Evolutionary conservation across 495 filamentous ascomycete species (phyloP), one percentile per base, ranked within the genome.

Genomic region (Lophiotrema nucula): DNA sequence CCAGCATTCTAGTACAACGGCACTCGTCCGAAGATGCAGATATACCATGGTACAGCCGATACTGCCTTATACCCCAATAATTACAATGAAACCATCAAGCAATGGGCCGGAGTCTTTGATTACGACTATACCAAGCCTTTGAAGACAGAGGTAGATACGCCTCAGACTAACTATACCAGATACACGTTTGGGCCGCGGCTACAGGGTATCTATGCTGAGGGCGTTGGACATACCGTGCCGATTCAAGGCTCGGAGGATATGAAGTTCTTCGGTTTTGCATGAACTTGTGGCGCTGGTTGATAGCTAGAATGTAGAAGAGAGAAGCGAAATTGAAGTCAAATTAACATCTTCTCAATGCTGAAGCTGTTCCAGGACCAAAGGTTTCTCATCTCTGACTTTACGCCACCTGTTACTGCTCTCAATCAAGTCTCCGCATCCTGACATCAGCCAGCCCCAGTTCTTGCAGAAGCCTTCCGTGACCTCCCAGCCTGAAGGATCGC

Each of bases 61-160:
- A 61, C 52, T 3, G 75, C 81, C 3, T 73, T 84, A 10, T 65
- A 69, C 11, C 75, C 76, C 2, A 68, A 71, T 62, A 81, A 79
- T 64, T 81, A 70, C 47, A 52, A 73, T 19, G 80, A 82, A 72
- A 76, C 74, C 16, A 67, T 81, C 43, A 81, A 81, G 74, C 77
- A 85, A 69, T 85, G 82, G 82, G 72, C 76, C 4, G 74, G 73
- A 16, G 76, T 85, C 0, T 71, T 80, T 12, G 77, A 75, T 1
- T 66, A 58, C 22, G 27, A 53, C 35, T 61, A 60, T 35, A 27
- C 27, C 19, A 56, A 54, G 22, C 56, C 57, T 12, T 33, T 28
- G 24, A 23, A 11, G 5, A 64, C 52, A 22, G 51, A 47, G 60
- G 48, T 12, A 6, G 56, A 65, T 51, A 35, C 23, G 37, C 64